Base-by-base conservation (phyloP, 495 filamentous ascomycete species). In the Penicillium turbatum region DNA sequence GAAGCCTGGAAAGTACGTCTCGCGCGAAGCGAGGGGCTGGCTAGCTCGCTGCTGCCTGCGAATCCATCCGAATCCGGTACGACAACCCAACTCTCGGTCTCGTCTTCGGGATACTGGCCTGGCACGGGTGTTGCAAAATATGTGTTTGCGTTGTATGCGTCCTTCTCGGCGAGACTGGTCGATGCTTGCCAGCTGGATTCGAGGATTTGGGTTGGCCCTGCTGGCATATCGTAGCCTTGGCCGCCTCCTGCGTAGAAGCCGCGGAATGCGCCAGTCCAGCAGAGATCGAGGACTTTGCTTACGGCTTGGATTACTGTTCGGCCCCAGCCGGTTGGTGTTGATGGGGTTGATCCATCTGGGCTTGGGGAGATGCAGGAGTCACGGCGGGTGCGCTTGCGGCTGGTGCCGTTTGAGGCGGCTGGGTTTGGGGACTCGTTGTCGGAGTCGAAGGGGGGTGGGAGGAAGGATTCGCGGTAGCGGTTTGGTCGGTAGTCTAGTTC, bases 211-310 rank as follows among this genome's bases (percentile, higher is more conserved):
- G 58, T 42, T 6, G 53, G 36, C 5, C 59, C 48, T 3, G 66
- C 45, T 16, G 60, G 48, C 63, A 79, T 64, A 8, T 79, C 72
- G 60, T 90, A 95, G 12, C 83, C 86, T 34, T 72, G 75, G 5
- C 90, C 91, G 15, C 87, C 90, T 21, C 89, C 91, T 12, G 90
- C 87, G 51, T 92, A 85, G 69, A 96, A 96, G 0, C 91, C 91
- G 42, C 77, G 74, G 64, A 96, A 92, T 0, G 86, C 80, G 9
- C 82, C 80, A 1, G 76, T 74, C 62, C 77, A 86, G 76, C 90
- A 93, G 54, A 95, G 90, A 61, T 90, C 80, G 75, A 87, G 88
- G 8, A 93, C 83, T 65, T 85, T 92, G 6, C 88, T 88, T 7
- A 90, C 84, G 24, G 87, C 80, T 30, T 75, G 74, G 38, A 82